phyloP scores from a whole-genome alignment of 768 basidiomycete species.

The Boletus eberwhitei region DNA sequence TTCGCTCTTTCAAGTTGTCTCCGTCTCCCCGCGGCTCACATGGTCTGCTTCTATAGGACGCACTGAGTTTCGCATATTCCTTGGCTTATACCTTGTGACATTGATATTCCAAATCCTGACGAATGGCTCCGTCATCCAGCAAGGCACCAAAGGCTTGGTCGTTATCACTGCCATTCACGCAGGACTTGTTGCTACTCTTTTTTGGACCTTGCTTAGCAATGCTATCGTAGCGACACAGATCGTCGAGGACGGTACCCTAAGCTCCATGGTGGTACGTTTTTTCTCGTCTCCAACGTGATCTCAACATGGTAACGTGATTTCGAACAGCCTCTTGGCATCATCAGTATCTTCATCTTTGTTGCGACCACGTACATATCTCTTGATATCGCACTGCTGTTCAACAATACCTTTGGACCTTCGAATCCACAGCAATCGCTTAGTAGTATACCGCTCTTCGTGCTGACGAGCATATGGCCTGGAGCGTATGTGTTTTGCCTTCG shows the following conservation, averaged over 20 bases:
- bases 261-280: conserved; percentile 57
- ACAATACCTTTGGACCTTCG: conserved; percentile 56
- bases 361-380: conserved; percentile 81
- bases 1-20: neutral
- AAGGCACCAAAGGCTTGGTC: conserved; percentile 70
- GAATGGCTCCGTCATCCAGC: conserved; percentile 73
- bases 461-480: conserved; percentile 78
- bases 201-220: conserved; percentile 77
- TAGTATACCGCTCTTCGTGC: conserved; percentile 75
- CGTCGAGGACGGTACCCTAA: conserved; percentile 86
- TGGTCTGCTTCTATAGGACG: conserved; percentile 44
- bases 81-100: conserved; percentile 64
- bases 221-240: conserved; percentile 82
- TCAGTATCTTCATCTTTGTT: conserved; percentile 59
- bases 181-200: conserved; percentile 69
- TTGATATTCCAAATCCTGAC: conserved; percentile 79
- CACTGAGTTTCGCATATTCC: conserved; percentile 65
- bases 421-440: conserved; percentile 53
- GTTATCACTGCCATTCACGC: conserved; percentile 77
- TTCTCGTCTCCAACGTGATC: neutral
- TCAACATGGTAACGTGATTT: neutral
- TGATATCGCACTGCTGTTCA: conserved; percentile 72
- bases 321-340: conserved; percentile 57
- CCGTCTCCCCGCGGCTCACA: neutral
- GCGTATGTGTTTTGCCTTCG: conserved; percentile 43